phyloP scores from a whole-genome alignment of 495 filamentous ascomycete species.

The Paragyromitra xinjiangensis region DNA sequence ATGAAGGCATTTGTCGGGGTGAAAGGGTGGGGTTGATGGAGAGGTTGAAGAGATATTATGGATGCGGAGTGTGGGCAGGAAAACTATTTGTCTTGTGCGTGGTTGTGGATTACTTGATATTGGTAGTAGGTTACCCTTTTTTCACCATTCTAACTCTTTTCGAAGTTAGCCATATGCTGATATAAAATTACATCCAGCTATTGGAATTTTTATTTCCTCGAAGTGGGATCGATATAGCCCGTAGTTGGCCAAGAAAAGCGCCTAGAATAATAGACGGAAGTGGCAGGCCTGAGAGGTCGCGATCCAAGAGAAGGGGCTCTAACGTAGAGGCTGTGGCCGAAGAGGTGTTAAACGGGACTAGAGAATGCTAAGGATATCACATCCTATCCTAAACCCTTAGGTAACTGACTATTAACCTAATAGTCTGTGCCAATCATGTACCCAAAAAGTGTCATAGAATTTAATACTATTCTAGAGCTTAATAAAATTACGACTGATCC shows the following conservation, averaged over 20 bases:
- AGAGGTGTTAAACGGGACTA: constrained; percentile 20
- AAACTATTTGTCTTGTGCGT: constrained; percentile 96
- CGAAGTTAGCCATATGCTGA: neutral
- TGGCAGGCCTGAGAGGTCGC: constrained; percentile 20
- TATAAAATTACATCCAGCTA: constrained; percentile 13
- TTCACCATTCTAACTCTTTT: neutral
- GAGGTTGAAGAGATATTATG: constrained; percentile 92
- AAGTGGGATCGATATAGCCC: constrained; percentile 83
- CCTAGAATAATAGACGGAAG: constrained; percentile 30
- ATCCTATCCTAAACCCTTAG: too few species aligned
- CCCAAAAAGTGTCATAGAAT: too few species aligned
- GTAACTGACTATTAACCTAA: neutral
- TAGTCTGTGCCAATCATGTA: too few species aligned
- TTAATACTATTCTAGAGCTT: too few species aligned
- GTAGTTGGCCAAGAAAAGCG: constrained; percentile 86
- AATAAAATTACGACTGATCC: neutral
- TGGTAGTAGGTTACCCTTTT: constrained; percentile 65
- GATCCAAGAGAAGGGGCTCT: constrained; percentile 41
- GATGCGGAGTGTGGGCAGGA: constrained; percentile 99
- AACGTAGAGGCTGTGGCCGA: constrained; percentile 35
- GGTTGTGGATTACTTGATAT: constrained; percentile 90
- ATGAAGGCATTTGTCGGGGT: constrained; percentile 76
- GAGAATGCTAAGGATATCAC: constrained; percentile 17
- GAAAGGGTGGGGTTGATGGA: constrained; percentile 77
- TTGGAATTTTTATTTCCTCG: constrained; percentile 87